A percentile compares a stretch with the other conserved stretches of the same genome.
Conservation (phyloP, 495 filamentous ascomycete species). For the Penicillium psychrofluorescens region DNA sequence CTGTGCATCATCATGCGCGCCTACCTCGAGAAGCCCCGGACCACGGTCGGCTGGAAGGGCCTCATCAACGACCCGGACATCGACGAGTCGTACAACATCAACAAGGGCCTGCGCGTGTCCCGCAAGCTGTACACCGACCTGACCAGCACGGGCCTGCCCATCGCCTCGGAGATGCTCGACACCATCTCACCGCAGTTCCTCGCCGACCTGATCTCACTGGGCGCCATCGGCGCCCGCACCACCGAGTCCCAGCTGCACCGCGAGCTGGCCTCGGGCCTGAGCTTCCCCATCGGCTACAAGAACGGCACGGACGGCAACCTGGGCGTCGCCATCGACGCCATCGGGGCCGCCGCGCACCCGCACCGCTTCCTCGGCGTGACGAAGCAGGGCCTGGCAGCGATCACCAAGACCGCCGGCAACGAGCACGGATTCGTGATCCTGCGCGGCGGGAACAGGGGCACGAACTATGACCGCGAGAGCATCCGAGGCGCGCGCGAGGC, state of each 20-base stretch:
- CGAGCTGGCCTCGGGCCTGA: constrained; percentile 92
- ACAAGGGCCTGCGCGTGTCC: constrained; percentile 89
- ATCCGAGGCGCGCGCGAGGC: constrained; percentile 73
- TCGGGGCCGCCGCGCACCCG: constrained; percentile 80
- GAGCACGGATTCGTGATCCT: constrained; percentile 97
- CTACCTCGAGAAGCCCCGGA: constrained; percentile 97
- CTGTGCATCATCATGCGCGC: constrained; percentile 94
- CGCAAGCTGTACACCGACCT: constrained; percentile 87
- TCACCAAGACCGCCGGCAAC: constrained; percentile 87
- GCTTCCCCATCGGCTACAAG: constrained; percentile 98
- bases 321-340: constrained; percentile 91
- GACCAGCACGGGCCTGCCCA: constrained; percentile 78
- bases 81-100: constrained; percentile 95
- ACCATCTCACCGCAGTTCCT: constrained; percentile 97
- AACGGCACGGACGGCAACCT: constrained; percentile 97
- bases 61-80: constrained; percentile 99
- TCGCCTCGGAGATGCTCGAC: constrained; percentile 96
- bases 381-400: constrained; percentile 95
- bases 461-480: constrained; percentile 85
- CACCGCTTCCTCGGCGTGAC: constrained; percentile 99
- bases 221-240: constrained; percentile 94
- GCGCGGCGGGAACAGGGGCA: constrained; percentile 84
- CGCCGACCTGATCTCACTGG: constrained; percentile 88
- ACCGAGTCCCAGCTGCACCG: constrained; percentile 95
- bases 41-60: constrained; percentile 99